Conservation (phyloP, 495 filamentous ascomycete genomes). For the Aeminium ludgeri region DNA sequence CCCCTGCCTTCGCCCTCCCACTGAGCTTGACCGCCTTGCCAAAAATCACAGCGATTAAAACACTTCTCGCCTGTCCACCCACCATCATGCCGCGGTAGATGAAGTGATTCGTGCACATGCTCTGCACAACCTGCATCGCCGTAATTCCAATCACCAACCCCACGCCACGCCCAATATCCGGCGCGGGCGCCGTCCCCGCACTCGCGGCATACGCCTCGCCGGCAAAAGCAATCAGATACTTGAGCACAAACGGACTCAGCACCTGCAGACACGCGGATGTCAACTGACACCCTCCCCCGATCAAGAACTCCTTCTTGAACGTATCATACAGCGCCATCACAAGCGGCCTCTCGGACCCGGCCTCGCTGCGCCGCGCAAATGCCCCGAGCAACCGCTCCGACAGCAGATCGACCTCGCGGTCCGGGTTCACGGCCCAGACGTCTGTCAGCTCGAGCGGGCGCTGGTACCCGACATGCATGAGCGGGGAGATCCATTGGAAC, state of each 20-base stretch:
- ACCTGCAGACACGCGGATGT: constrained; percentile 51
- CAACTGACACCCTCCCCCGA: constrained; percentile 66
- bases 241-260: constrained; percentile 42
- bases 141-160: constrained; percentile 28
- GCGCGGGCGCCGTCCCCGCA: constrained; percentile 10
- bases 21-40: constrained; percentile 32
- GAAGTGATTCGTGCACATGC: constrained; percentile 28
- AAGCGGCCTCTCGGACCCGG: constrained; percentile 58
- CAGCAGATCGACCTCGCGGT: constrained; percentile 51
- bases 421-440: constrained; percentile 73
- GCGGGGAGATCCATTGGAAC: constrained; percentile 51
- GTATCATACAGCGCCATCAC: constrained; percentile 73
- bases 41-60: constrained; percentile 30
- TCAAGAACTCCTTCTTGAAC: constrained; percentile 68
- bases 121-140: constrained; percentile 25
- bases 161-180: constrained; percentile 23
- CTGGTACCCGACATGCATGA: constrained; percentile 68
- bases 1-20: constrained; percentile 27
- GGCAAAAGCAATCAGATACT: constrained; percentile 27
- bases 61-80: constrained; percentile 25
- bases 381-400: constrained; percentile 44
- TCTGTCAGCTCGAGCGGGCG: constrained; percentile 69
- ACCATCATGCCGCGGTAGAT: constrained; percentile 29
- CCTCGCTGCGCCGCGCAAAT: constrained; percentile 46
- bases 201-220: constrained; percentile 50